Base-by-base conservation (phyloP, 192 early-diverging fungal genomes). In the Entomortierella lignicola region DNA sequence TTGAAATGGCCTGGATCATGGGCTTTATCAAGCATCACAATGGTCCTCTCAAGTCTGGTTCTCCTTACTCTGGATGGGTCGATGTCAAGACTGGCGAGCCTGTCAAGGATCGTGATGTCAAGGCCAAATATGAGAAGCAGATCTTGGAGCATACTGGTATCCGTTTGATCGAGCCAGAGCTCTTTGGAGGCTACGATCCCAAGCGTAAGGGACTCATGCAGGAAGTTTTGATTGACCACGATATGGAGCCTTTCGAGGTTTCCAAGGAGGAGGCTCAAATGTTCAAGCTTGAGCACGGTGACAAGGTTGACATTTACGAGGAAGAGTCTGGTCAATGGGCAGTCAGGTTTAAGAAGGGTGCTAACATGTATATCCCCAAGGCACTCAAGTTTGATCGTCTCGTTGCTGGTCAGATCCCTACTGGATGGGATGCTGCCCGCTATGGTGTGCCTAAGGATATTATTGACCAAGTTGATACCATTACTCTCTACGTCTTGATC, bases 1-100 rank as follows among this genome's bases (percentile, higher is more conserved):
- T 98, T 70, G 97, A 98, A 82, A 92, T 98, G 91, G 95, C 97
- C 10, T 96, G 97, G 95, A 94, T 98, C 83, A 97, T 98, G 97
- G 95, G 95, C 48, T 92, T 92, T 64, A 95, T 98, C 84, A 94
- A 91, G 80, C 95, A 94, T 73, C 89, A 91, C 80, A 91, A 92
- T 63, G 95, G 95, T 51, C 87, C 88, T 29, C 86, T 97, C 62
- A 93, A 95, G 83, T 90, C 91, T 74, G 86, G 85, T 29, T 37
- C 86, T 39, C 86, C 88, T 58, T 97, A 95, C 88, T 88, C 91
- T 80, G 97, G 97, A 56, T 98, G 97, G 97, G 89, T 96, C 31
- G 97, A 98, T 82, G 91, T 89, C 63, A 91, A 91, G 80, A 90
- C 94, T 54, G 85, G 83, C 51, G 91, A 95, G 71, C 95, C 97